Evolutionary conservation across 2,329 filamentous ascomycete species (phyloP).

Genomic region (Colletotrichum noveboracense): DNA sequence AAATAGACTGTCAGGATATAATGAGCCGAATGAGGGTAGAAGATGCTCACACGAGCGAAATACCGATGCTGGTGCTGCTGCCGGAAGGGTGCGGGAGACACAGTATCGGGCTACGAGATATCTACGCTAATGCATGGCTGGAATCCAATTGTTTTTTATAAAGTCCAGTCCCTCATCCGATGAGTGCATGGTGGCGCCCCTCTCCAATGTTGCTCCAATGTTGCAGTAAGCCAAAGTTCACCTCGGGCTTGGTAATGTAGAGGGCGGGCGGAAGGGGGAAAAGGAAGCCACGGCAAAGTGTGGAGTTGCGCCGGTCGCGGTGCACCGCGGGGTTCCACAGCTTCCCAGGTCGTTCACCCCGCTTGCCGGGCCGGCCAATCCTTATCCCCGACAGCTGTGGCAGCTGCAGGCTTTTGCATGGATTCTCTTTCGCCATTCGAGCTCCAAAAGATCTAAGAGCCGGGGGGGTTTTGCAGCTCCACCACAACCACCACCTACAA

Average conservation of each 20-base stretch:
- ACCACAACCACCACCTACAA: slow-evolving; percentile 14
- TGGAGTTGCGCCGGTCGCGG: slow-evolving; percentile 4
- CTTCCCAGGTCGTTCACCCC: neutral
- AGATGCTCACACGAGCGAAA: neutral
- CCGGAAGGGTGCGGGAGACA: neutral
- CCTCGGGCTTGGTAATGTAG: neutral
- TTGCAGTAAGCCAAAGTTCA: neutral
- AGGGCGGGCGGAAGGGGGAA: neutral
- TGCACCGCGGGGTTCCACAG: neutral
- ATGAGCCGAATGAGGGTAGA: neutral
- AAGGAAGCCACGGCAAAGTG: slow-evolving; percentile 8
- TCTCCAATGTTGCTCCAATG: neutral
- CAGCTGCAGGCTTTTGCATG: slow-evolving; percentile 17
- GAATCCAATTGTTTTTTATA: neutral
- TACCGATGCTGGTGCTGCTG: neutral
- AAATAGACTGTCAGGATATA: neutral
- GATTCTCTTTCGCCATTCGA: slow-evolving; percentile 16
- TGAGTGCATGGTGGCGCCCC: neutral
- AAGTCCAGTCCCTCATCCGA: neutral
- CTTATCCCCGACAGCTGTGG: slow-evolving; percentile 14
- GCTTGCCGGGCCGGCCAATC: slow-evolving; percentile 19
- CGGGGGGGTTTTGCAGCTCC: neutral
- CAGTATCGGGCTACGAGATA: neutral
- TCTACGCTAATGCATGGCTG: neutral
- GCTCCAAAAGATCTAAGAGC: slow-evolving; percentile 20